These are phyloP conservation scores for Suhomyces taliae DNA, from an alignment of 1,139 yeast species.

Conservation along the genomic window DNA sequence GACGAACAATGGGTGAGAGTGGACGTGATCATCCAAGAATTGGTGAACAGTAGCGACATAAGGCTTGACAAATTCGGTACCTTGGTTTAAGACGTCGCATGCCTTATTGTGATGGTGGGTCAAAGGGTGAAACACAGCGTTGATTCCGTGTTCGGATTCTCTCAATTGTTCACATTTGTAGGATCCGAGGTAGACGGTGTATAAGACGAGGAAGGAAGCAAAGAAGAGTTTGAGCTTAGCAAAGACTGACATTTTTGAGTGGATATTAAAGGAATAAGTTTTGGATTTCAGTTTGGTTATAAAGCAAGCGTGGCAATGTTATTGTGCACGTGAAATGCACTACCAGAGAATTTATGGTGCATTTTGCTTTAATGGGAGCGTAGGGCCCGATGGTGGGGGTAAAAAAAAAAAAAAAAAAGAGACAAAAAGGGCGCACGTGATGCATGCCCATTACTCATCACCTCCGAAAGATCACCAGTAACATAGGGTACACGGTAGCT, in stretches of 20 bases:
- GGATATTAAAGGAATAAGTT: background rate
- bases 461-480: no score
- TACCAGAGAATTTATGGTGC: background rate
- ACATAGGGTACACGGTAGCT: no score
- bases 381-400: no score
- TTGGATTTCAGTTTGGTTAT: background rate
- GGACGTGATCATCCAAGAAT: conserved; percentile 39
- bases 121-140: conserved; percentile 40
- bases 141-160: conserved; percentile 30
- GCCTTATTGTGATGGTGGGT: conserved; percentile 34
- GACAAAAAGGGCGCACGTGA: background rate
- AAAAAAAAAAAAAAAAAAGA: no score
- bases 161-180: conserved; percentile 43
- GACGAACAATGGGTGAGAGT: conserved; percentile 35
- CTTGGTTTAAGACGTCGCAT: conserved; percentile 37
- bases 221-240: conserved; percentile 29
- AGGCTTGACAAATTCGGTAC: conserved; percentile 32
- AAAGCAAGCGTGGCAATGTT: conserved; percentile 2
- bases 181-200: conserved; percentile 38
- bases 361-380: no score
- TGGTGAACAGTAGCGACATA: conserved; percentile 27
- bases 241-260: conserved; percentile 15
- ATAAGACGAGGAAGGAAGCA: conserved; percentile 31
- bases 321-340: conserved; percentile 1
- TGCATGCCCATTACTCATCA: background rate